phyloP scores from a whole-genome alignment of 768 basidiomycete species.

The Russula compacta region DNA sequence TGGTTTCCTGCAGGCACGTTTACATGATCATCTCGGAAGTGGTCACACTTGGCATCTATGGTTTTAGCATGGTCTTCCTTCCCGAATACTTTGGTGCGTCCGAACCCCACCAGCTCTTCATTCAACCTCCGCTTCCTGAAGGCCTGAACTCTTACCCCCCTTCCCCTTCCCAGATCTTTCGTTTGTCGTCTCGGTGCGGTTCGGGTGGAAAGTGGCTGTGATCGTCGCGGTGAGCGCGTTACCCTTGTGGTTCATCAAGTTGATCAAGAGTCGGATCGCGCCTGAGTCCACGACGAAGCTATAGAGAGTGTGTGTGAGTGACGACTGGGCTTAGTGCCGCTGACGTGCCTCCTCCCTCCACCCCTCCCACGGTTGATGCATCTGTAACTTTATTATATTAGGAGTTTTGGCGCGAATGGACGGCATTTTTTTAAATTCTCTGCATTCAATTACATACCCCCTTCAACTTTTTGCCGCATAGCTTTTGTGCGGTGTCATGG shows the following conservation, averaged over 20 bases:
- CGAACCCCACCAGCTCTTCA: not conserved
- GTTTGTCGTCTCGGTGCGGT: constrained; percentile 81
- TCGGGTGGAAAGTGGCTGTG: constrained; percentile 90
- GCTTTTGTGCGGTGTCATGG: too few species aligned
- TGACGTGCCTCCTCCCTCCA: not conserved
- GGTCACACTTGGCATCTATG: constrained; percentile 81
- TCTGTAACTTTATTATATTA: constrained; percentile 9
- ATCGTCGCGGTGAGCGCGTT: constrained; percentile 92
- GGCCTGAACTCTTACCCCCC: not conserved
- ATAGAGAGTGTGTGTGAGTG: constrained; percentile 33
- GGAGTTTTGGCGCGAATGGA: too few species aligned
- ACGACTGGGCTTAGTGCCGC: not conserved
- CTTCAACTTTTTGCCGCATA: too few species aligned
- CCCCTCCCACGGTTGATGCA: not conserved
- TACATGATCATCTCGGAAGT: constrained; percentile 94
- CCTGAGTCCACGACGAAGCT: constrained; percentile 94
- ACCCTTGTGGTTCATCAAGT: constrained; percentile 85
- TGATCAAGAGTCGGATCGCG: constrained; percentile 74
- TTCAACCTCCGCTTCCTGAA: not conserved
- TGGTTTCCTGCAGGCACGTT: constrained; percentile 53
- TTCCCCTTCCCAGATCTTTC: constrained; percentile 56
- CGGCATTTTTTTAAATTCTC: too few species aligned
- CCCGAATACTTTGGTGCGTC: constrained; percentile 93
- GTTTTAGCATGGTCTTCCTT: constrained; percentile 84
- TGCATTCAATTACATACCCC: too few species aligned